Conservation (phyloP, 2,329 filamentous ascomycete genomes). For the Fusarium keratoplasticum region DNA sequence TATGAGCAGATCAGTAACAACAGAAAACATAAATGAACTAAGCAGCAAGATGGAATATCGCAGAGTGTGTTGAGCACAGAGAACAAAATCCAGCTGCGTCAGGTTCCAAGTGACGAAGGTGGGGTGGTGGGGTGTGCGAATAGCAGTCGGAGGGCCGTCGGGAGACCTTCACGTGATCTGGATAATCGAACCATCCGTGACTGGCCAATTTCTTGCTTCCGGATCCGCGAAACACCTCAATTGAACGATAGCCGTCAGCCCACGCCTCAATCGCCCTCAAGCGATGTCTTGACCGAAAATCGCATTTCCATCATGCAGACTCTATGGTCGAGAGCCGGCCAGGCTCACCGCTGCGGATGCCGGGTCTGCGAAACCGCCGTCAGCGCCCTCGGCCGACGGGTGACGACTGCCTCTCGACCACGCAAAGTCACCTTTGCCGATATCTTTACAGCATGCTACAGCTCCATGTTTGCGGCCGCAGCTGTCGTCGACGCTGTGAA, state of each 20-base stretch:
- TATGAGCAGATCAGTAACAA: neutral
- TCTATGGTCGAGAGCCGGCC: constrained; percentile 75
- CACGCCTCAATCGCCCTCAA: constrained; percentile 19
- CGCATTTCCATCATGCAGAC: constrained; percentile 69
- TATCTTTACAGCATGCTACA: constrained; percentile 75
- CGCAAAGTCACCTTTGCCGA: constrained; percentile 64
- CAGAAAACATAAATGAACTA: neutral
- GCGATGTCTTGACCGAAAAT: constrained; percentile 39
- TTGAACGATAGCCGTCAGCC: constrained; percentile 29
- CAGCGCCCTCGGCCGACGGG: constrained; percentile 61
- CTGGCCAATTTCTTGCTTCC: constrained; percentile 38
- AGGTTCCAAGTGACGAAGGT: constrained; percentile 31
- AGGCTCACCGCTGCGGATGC: constrained; percentile 73
- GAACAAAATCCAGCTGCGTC: constrained; percentile 24
- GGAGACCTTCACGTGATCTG: constrained; percentile 36
- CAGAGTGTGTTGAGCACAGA: constrained; percentile 1
- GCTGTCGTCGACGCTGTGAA: constrained; percentile 69
- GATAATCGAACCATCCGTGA: constrained; percentile 43
- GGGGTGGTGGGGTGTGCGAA: constrained; percentile 44
- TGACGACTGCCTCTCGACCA: constrained; percentile 60
- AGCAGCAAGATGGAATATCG: neutral
- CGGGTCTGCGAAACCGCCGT: constrained; percentile 67
- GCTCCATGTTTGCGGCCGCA: constrained; percentile 74
- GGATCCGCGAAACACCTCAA: constrained; percentile 40
- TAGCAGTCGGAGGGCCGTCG: constrained; percentile 20